Base-by-base conservation (phyloP, 176 grass and related monocot genomes). In the Echinochloa phyllopogon region DNA sequence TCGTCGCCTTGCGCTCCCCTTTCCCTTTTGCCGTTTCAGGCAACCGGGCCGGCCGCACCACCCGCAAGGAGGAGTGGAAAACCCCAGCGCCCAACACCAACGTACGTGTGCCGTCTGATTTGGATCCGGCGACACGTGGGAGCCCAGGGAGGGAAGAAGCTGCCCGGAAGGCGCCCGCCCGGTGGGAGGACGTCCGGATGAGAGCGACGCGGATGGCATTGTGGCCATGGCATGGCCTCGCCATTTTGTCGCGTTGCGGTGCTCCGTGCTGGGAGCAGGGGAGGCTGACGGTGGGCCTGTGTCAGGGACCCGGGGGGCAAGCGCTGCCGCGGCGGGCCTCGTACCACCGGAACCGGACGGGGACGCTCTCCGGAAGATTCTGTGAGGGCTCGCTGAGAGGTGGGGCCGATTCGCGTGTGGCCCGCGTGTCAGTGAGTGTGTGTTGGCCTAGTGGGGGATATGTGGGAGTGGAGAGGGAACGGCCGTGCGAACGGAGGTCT, bases 11-110 rank as follows among this genome's bases (percentile, higher is more conserved):
- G 51, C 61, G 63, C 65, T 24, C 38, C 65, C 23, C 8, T 51
- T 23, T 15, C 17, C 17, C 47, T 60, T 18, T 75, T 87, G 85
- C 85, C 77, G 85, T 81, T 74, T 36, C 57, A 9, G 84, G 76
- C 44, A 41, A 10, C 61, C 49, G 49, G 59, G 61, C 29, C 15
- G n/a, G 56, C 23, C 55, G 18, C 36, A 20, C 68, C 69, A 83
- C 72, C 29, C 29, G 29, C 1, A 33, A 33, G 29, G 29, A 33
- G 29, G 2, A 33, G 29, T 33, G 58, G 72, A 6, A 68, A 64
- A 18, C 43, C 55, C 56, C 45, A 75, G 23, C 43, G 18, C 27
- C 69, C 7, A 24, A 29, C n/a, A 38, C 23, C 17, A 37, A 18
- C 10, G 50, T 52, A 20, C 37, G 55, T 20, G 55, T 36, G 52